Base-by-base conservation (phyloP, 140 eudicot genomes). In the Oenanthe javanica region DNA sequence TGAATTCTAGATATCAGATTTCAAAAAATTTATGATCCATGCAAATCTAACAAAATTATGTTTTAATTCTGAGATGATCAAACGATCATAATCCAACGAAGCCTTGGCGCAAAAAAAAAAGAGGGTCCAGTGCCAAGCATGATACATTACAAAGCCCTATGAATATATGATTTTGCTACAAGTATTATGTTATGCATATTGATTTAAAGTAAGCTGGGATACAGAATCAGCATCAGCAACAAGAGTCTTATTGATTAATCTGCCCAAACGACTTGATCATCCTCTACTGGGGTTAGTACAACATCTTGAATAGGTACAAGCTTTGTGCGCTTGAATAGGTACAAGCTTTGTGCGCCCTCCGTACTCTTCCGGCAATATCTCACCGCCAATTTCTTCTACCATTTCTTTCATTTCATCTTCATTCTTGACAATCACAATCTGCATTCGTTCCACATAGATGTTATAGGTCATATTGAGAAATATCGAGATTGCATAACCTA, bases 331-430 rank as follows among this genome's bases (percentile, higher is more conserved):
- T 79, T 90, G 96, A 27, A 92, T 66, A 36, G 82, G 72, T 4
- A 86, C 82, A 45, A 88, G 49, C 81, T 88, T 90, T 1, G 92
- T 87, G 48, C 47, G 76, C 73, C 97, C 97, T 9, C 97, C 97
- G 52, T 82, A 87, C 84, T 90, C 96, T 85, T 84, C 92, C 0
- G 96, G 96, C 73, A 92, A 85, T 0, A 79, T 84, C 49, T 90
- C 97, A 72, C 86, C 96, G 3, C 96, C 96, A 10, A 92, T 78
- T 47, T 83, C 86, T 72, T 76, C 63, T 6, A 88, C 27, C 80
- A 92, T 81, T 42, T 81, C 87, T 70, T 54, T 69, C 79, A 59
- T 84, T 76, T 88, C 90, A 45, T 87, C 93, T 77, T 92, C 93
- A 14, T 84, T 84, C n/a, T 67, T 84, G 75, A 92, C 90, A 2